Evolutionary conservation across 305 asterid genomes (phyloP).

Genomic region (Caryopteris hybrid): DNA sequence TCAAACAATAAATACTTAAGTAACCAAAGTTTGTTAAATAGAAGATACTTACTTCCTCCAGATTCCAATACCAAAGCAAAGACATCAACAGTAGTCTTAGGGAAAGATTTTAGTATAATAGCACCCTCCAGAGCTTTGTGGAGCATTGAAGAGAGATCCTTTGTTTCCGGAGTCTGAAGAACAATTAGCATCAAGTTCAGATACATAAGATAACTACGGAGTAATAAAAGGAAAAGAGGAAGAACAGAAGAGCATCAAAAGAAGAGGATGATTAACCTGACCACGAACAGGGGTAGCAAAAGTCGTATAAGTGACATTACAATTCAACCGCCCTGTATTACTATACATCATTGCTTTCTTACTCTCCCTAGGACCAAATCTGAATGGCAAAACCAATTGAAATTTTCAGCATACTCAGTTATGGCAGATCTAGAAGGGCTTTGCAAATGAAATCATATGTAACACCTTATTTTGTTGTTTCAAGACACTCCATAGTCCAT

Average conservation of each 20-base stretch:
- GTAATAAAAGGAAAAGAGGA: not conserved
- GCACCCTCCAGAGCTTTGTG: slow-evolving; percentile 94
- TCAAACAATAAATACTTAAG: not conserved
- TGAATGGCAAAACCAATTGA: slow-evolving; percentile 24
- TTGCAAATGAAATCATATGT: not conserved
- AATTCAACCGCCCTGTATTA: slow-evolving; percentile 81
- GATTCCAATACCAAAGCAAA: slow-evolving; percentile 98
- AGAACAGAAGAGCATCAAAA: not conserved
- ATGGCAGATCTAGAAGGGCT: slow-evolving; percentile 8
- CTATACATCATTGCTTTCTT: slow-evolving; percentile 97
- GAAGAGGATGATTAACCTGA: slow-evolving; percentile 46
- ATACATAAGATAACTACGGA: slow-evolving; percentile 11
- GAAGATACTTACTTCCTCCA: slow-evolving; percentile 79
- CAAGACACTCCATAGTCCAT: slow-evolving; percentile 1
- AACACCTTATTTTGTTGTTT: not conserved
- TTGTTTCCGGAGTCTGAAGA: slow-evolving; percentile 63
- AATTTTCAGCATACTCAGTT: slow-evolving; percentile 4
- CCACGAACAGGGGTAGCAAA: slow-evolving; percentile 69
- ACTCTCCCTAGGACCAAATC: slow-evolving; percentile 96
- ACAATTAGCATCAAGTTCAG: slow-evolving; percentile 16
- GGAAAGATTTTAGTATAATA: slow-evolving; percentile 81
- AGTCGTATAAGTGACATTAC: slow-evolving; percentile 75
- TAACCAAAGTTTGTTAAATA: not conserved
- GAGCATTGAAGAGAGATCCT: slow-evolving; percentile 80
- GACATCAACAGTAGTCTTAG: slow-evolving; percentile 95